Evolutionary conservation across 345 rosid genomes (phyloP), one percentile per base, ranked within the genome.

Genomic region (Eucalyptus erythrocorys): DNA sequence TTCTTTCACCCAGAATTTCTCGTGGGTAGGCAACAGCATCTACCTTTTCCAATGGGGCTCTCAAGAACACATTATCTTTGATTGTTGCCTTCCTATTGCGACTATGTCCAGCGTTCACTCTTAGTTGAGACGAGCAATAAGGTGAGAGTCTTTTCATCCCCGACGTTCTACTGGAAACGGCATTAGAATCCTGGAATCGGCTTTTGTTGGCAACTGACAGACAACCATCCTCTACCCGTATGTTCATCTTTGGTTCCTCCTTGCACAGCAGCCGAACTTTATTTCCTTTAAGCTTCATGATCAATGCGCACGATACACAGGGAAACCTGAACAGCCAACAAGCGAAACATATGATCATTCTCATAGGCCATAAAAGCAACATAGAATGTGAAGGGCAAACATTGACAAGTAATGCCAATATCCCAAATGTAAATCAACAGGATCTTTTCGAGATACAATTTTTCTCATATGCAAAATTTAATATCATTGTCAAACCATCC

Each of bases 121-220:
- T 93, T 48, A 92, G 89, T 88, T 68, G 71, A 34, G 92, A 92
- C 50, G 92, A 87, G 87, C 88, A 45, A 88, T 87, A 89, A 0
- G 94, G 94, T 48, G 91, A 92, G 40, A 76, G 89, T 87, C 95
- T 92, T 92, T 93, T 93, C 43, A 92, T 22, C 27, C 61, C 68
- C 4, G 32, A 48, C 2, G 89, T 82, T 91, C 91, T 92, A 87
- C 91, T 89, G 16, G 94, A 91, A 85, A 89, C 89, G 68, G 50
- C 88, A 91, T 89, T 88, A 53, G 92, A 92, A 88, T 90, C 93
- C 87, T 91, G 93, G 87, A 85, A 86, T 42, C 66, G 45, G 87
- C 42, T 57, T 49, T 51, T 51, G 87, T 86, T 86, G 57, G 27
- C 61, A 86, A 57, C 80, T 43, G n/a, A 57, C 48, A 86, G 27